Conservation (phyloP, 768 basidiomycete genomes). For the Psilocybe subaeruginosa region DNA sequence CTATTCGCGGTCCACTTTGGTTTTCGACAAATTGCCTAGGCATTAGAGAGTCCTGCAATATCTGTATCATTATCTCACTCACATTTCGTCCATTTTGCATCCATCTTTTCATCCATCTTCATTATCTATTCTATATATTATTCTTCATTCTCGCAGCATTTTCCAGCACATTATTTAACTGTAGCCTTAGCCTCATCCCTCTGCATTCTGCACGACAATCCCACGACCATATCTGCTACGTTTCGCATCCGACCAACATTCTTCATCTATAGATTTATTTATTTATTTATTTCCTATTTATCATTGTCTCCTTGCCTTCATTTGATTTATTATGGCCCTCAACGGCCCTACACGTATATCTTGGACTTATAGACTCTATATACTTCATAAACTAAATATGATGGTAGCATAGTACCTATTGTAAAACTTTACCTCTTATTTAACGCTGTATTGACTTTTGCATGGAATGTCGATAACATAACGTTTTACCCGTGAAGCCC, state of each 20-base stretch:
- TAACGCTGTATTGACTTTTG: too few species aligned
- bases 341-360: neutral
- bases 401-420: neutral
- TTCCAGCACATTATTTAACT: neutral
- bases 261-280: neutral
- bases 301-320: neutral
- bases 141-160: neutral
- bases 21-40: neutral
- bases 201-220: neutral
- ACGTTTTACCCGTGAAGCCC: too few species aligned
- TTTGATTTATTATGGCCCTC: neutral
- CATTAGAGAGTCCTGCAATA: neutral
- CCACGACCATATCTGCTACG: neutral
- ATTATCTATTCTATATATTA: neutral
- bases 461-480: too few species aligned
- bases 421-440: neutral
- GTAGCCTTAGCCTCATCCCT: neutral
- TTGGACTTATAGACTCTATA: neutral
- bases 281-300: neutral
- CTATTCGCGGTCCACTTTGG: neutral
- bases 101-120: neutral
- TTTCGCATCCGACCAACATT: neutral
- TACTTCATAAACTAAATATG: neutral
- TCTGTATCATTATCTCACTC: neutral
- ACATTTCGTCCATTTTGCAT: neutral